Evolutionary conservation across 2,329 filamentous ascomycete genomes (phyloP).

Genomic region (Colletotrichum scovillei): DNA sequence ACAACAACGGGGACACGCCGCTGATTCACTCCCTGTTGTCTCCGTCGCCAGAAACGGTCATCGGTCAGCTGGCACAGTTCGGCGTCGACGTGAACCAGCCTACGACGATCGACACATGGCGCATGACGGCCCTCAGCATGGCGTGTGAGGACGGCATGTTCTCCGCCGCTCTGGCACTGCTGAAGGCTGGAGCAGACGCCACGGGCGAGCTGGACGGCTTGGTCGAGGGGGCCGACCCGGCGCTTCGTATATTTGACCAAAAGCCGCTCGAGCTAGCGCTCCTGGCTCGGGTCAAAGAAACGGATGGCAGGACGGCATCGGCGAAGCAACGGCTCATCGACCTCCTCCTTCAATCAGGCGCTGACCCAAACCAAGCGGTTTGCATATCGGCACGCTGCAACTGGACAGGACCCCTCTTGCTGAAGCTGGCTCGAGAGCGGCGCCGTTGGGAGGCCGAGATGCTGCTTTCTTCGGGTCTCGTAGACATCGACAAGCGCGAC

Average conservation of each 20-base stretch:
- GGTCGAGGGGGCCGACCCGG: neutral
- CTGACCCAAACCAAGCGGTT: neutral
- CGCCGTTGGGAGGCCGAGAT: neutral
- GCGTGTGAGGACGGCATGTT: neutral
- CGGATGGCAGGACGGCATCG: neutral
- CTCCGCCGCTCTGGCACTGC: neutral
- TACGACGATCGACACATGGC: neutral
- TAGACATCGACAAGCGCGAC: neutral
- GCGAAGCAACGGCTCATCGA: neutral
- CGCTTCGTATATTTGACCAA: neutral
- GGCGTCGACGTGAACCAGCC: neutral
- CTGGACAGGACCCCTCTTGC: neutral
- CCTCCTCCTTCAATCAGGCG: neutral
- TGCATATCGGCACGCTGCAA: neutral
- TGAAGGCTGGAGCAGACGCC: neutral
- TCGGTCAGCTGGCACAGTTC: neutral
- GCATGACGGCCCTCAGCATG: neutral
- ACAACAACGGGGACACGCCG: neutral
- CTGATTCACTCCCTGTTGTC: neutral
- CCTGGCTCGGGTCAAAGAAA: neutral
- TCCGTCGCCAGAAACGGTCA: neutral
- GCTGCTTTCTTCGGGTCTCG: neutral
- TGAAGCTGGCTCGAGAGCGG: neutral
- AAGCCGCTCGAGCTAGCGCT: neutral
- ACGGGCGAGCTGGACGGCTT: neutral